Base-by-base conservation (phyloP, 768 basidiomycete genomes). In the Hortiboletus campestris region DNA sequence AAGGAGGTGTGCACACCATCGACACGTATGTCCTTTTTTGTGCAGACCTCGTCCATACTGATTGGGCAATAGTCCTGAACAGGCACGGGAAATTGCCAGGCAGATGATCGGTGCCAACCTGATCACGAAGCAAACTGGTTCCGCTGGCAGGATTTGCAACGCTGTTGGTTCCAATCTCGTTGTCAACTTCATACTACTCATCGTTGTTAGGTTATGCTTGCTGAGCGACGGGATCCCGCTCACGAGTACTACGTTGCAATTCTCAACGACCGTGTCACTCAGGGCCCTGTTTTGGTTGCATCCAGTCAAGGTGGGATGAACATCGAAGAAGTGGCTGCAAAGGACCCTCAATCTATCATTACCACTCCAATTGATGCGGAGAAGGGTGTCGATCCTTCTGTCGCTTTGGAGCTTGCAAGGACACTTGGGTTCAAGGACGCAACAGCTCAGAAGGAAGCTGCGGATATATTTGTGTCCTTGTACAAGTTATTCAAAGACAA, bases 191-290 rank as follows among this genome's bases (percentile, higher is more conserved):
- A 20, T 28, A 16, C 35, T 17, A 9, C 54, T 72, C 42, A 74
- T 49, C n/a, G 0, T 51, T 22, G 6, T 28, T 53, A 95, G 94
- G 89, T 99, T 69, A 99, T 99, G 97, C 82, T 99, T 46, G 97
- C 97, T 14, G 94, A 98, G 75, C 88, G 92, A 62, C 87, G 94
- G 59, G 84, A 90, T 58, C 92, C 97, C 34, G 82, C 85, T 40
- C 97, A 99, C 71, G 97, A 99, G 72, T 98, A 98, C 80, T 99
- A 99, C 67, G 89, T 95, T 48, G 97, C 97, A 14, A 84, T 98
- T 32, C 83, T 99, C 51, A 98, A 98, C 68, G 97, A 99, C 79
- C 91, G 97, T 62, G 84, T 82, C 14, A 78, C 88, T 7, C 87
- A 93, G 57, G 88, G 91, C 14, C 91, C 94, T 42, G 97, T 98